Conservation (phyloP, 2,329 filamentous ascomycete species). For the Xylaria sp. region DNA sequence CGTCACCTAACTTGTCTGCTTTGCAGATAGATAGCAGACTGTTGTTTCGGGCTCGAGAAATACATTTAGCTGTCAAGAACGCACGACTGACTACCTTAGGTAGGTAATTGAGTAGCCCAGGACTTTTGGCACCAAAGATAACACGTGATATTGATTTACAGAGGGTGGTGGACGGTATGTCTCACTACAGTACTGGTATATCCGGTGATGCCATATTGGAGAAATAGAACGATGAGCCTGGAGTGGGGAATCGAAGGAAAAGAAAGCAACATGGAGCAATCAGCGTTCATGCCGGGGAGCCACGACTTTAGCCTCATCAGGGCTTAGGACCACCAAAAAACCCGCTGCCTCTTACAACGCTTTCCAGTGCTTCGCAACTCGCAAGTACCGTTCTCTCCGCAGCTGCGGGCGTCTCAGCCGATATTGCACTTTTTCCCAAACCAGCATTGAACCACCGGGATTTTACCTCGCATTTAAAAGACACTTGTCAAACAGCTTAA, state of each 20-base stretch:
- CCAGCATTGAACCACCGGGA: slow-evolving; percentile 7
- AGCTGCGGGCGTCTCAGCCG: slow-evolving; percentile 15
- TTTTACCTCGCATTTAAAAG: slow-evolving; percentile 1
- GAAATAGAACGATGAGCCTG: slow-evolving; percentile 16
- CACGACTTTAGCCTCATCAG: slow-evolving; percentile 39
- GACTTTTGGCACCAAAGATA: too few relatives aligned
- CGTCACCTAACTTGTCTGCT: neutral
- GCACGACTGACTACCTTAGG: too few relatives aligned
- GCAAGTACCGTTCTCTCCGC: slow-evolving; percentile 19
- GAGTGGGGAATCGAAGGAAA: slow-evolving; percentile 29
- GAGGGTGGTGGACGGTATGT: neutral
- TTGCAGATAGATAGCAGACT: neutral
- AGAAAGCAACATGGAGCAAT: slow-evolving; percentile 22
- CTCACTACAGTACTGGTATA: too few relatives aligned
- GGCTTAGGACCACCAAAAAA: slow-evolving; percentile 12
- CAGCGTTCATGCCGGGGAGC: slow-evolving; percentile 29
- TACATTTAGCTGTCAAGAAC: too few relatives aligned
- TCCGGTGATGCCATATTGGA: slow-evolving; percentile 25
- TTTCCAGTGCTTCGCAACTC: neutral
- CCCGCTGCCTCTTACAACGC: slow-evolving; percentile 3
- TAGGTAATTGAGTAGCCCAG: too few relatives aligned
- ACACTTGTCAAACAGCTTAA: slow-evolving; percentile 14
- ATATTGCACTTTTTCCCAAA: slow-evolving; percentile 16
- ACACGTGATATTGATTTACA: neutral
- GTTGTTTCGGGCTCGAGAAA: too few relatives aligned